These are phyloP conservation scores for Heimioporus sp. DNA, from an alignment of 768 basidiomycete genomes.

Conservation along the genomic window DNA sequence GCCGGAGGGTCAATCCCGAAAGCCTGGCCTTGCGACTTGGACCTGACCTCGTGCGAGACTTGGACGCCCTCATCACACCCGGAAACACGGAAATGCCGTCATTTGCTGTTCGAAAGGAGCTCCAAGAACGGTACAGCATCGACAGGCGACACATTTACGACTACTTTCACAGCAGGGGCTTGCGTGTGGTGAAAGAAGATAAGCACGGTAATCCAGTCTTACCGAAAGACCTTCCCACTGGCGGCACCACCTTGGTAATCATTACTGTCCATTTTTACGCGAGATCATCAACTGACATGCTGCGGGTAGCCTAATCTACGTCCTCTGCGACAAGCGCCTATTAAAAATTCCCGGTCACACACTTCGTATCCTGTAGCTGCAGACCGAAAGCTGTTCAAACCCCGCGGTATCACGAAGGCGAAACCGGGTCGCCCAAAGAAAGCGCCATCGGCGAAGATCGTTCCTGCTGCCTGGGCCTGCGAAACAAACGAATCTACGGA, in stretches of 20 bases:
- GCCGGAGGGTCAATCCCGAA: conserved; percentile 62
- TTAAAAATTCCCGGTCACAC: conserved; percentile 18
- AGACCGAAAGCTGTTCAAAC: conserved; percentile 17
- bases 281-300: conserved; percentile 11
- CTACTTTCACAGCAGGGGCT: conserved; percentile 65
- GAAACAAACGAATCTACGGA: conserved; percentile 11
- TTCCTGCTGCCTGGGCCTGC: neutral
- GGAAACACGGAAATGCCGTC: conserved; percentile 75
- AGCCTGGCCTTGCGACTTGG: conserved; percentile 65
- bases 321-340: conserved; percentile 26
- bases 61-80: conserved; percentile 67
- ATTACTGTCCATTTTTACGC: neutral
- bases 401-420: conserved; percentile 29
- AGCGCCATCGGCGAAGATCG: conserved; percentile 2
- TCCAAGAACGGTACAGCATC: conserved; percentile 67
- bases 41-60: conserved; percentile 64
- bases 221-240: conserved; percentile 17
- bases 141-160: conserved; percentile 77
- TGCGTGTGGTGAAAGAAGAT: conserved; percentile 65
- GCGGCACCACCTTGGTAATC: conserved; percentile 20
- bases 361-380: conserved; percentile 11
- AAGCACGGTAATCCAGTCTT: conserved; percentile 50
- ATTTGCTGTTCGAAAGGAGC: conserved; percentile 64
- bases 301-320: conserved; percentile 30
- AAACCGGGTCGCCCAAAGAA: conserved; percentile 33